phyloP scores from a whole-genome alignment of 2,329 filamentous ascomycete genomes.

The Penicillium sp. region DNA sequence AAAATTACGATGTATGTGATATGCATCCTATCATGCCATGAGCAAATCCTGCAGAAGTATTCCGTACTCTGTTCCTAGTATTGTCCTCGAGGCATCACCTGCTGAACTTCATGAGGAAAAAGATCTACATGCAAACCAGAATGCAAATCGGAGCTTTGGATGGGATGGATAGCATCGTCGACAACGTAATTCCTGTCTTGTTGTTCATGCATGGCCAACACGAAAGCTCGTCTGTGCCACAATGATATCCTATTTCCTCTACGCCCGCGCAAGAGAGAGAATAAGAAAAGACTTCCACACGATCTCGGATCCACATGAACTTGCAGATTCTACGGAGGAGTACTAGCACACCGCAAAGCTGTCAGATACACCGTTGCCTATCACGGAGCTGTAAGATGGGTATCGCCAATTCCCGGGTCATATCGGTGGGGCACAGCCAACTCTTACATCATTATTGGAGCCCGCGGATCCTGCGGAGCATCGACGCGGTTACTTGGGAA shows the following conservation, averaged over 20 bases:
- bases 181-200: conserved; percentile 6
- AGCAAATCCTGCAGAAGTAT: conserved; percentile 3
- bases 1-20: neutral
- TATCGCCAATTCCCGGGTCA: conserved; percentile 18
- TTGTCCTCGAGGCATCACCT: conserved; percentile 18
- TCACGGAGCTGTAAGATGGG: conserved; percentile 5
- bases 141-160: conserved; percentile 15
- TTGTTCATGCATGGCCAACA: neutral
- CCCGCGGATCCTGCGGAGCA: conserved; percentile 20
- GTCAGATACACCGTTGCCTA: conserved; percentile 7
- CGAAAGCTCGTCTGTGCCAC: neutral
- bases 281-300: neutral
- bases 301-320: conserved; percentile 4
- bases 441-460: conserved; percentile 19
- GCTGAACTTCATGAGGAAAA: conserved; percentile 14
- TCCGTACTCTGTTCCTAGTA: conserved; percentile 3
- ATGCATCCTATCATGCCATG: conserved; percentile 8
- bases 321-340: conserved; percentile 1
- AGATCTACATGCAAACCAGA: conserved; percentile 14
- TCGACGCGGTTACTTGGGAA: conserved; percentile 31
- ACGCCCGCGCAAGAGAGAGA: neutral
- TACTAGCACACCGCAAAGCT: conserved; percentile 18
- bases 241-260: neutral
- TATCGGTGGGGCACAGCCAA: conserved; percentile 19
- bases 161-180: conserved; percentile 17